A percentile compares a stretch with the other conserved stretches of the same genome.
phyloP scores from a whole-genome alignment of 1,284 basidiomycete species.

The Irpex sp. region DNA sequence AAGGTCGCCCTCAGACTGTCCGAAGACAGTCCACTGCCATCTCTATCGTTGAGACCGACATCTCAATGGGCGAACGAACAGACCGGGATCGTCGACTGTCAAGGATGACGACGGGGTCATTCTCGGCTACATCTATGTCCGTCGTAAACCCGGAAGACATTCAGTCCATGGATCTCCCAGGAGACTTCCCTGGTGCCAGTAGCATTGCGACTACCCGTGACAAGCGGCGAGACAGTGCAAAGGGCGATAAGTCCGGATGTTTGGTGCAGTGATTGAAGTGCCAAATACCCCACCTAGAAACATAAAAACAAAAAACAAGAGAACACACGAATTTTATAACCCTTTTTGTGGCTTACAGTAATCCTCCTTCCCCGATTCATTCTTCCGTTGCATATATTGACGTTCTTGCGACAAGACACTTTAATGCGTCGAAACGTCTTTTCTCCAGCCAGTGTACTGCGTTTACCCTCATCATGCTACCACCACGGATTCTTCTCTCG shows the following conservation, averaged over 20 bases:
- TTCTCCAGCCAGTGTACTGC: background rate
- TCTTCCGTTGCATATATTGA: background rate
- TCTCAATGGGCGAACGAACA: constrained; percentile 18
- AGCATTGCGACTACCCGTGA: constrained; percentile 9
- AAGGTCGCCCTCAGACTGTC: constrained; percentile 21
- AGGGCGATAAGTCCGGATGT: constrained; percentile 16
- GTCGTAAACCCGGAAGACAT: constrained; percentile 23
- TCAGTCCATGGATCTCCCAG: constrained; percentile 17
- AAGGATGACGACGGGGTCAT: constrained; percentile 23
- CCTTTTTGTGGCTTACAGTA: background rate
- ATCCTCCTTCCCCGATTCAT: background rate
- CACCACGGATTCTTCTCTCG: background rate
- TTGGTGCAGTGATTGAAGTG: constrained; percentile 5
- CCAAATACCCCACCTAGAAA: background rate
- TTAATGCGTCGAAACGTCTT: background rate
- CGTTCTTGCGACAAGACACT: background rate
- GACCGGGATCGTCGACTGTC: constrained; percentile 22
- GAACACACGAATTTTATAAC: background rate
- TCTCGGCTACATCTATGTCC: constrained; percentile 25
- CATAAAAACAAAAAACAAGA: background rate
- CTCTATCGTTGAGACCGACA: constrained; percentile 19
- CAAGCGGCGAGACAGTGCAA: constrained; percentile 19
- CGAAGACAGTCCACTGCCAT: constrained; percentile 15
- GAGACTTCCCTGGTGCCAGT: constrained; percentile 16
- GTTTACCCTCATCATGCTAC: background rate